These are phyloP conservation scores for Thamnidium elegans DNA, from an alignment of 192 early-diverging fungal species.

Conservation along the genomic window DNA sequence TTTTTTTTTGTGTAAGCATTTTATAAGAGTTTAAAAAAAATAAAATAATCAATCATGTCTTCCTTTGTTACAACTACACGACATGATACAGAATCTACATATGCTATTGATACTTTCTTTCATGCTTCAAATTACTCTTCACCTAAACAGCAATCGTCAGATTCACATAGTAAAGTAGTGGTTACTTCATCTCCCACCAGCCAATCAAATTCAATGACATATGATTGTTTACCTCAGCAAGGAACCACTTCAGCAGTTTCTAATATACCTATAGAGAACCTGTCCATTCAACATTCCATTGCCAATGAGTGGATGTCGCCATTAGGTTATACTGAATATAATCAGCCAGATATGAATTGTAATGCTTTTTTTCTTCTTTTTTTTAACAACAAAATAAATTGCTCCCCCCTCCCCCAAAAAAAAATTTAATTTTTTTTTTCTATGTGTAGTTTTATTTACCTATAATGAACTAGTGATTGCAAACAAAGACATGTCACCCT, in stretches of 20 bases:
- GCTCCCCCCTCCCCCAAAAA: no score
- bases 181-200: not conserved
- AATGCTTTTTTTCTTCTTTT: not conserved
- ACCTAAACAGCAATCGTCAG: no score
- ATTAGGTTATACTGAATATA: slow-evolving; percentile 2
- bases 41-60: no score
- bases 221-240: not conserved
- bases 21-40: no score
- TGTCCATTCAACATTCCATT: slow-evolving; percentile 1
- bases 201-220: slow-evolving; percentile 1
- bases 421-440: no score
- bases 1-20: no score
- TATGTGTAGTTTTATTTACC: not conserved
- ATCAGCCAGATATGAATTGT: slow-evolving; percentile 8
- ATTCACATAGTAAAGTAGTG: no score
- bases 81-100: no score
- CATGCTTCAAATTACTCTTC: no score
- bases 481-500: not conserved
- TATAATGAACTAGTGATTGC: slow-evolving; percentile 6
- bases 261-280: slow-evolving; percentile 7
- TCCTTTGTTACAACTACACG: no score
- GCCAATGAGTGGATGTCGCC: slow-evolving; percentile 7
- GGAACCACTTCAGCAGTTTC: not conserved
- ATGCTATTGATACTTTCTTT: no score
- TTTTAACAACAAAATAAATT: no score